These are phyloP conservation scores for Fusarium brevicatenulatum DNA, from an alignment of 2,329 filamentous ascomycete species.

Conservation along the genomic window DNA sequence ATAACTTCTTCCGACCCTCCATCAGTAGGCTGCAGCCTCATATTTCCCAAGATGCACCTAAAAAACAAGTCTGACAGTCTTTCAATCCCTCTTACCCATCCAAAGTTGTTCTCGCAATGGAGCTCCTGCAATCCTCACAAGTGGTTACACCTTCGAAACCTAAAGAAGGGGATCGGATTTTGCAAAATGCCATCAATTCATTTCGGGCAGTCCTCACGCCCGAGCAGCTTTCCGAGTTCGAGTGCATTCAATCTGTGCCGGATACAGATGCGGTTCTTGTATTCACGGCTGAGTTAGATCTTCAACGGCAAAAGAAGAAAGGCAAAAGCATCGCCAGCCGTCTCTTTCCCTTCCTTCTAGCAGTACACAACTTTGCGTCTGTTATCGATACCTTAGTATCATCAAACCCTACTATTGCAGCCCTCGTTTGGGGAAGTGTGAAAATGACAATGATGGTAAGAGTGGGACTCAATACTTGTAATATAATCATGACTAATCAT, in stretches of 20 bases:
- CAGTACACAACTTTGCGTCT: constrained; percentile 50
- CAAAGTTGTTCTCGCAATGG: background rate
- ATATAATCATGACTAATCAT: rapidly evolving
- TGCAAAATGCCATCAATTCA: background rate
- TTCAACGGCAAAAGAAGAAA: constrained; percentile 28
- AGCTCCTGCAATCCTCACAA: background rate
- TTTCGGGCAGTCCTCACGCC: background rate
- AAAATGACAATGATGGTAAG: constrained; percentile 42
- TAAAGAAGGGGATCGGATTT: rapidly evolving
- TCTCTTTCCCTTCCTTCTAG: constrained; percentile 47
- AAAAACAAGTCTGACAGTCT: background rate
- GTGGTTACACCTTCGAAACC: rapidly evolving
- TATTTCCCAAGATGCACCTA: rapidly evolving
- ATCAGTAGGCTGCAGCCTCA: background rate
- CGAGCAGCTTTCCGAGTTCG: constrained; percentile 12
- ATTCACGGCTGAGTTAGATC: constrained; percentile 50
- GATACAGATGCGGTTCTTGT: constrained; percentile 46
- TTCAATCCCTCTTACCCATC: rapidly evolving
- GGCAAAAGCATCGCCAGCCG: constrained; percentile 45
- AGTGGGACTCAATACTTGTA: rapidly evolving
- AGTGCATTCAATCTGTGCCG: constrained; percentile 9
- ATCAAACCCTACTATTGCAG: constrained; percentile 50
- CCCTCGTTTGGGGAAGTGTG: constrained; percentile 56
- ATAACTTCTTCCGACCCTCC: background rate
- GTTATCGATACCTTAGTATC: constrained; percentile 52